Evolutionary conservation across 257 asterid species (phyloP).

Genomic region (Rauvolfia tetraphylla): DNA sequence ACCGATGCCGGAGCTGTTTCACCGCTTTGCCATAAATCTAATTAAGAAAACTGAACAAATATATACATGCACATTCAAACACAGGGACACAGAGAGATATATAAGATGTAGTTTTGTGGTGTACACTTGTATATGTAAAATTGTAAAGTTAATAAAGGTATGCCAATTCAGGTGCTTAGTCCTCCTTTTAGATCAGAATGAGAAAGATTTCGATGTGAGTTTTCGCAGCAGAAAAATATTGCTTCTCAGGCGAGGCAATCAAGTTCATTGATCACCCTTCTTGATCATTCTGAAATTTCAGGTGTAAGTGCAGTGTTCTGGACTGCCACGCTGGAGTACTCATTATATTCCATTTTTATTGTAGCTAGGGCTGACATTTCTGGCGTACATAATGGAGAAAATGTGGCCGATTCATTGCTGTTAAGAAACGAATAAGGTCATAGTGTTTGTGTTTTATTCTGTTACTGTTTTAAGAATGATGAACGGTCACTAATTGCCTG

Average conservation of each 20-base stretch:
- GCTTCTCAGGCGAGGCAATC: not conserved
- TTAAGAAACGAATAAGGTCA: too few relatives aligned
- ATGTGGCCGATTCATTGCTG: not conserved
- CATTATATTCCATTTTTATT: not conserved
- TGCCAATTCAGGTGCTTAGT: not conserved
- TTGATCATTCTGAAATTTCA: not conserved
- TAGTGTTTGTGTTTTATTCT: not conserved
- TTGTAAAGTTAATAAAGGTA: not conserved
- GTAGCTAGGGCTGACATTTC: not conserved
- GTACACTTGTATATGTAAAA: not conserved
- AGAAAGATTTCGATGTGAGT: too few relatives aligned
- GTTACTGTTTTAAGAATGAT: not conserved
- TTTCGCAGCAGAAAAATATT: not conserved
- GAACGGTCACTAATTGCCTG: not conserved
- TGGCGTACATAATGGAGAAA: not conserved
- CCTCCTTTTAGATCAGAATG: not conserved
- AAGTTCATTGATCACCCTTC: not conserved
- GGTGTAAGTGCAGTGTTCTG: not conserved
- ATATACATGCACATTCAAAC: too few relatives aligned
- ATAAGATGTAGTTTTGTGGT: too few relatives aligned
- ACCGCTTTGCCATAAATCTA: constrained; percentile 43
- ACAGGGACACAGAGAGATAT: too few relatives aligned
- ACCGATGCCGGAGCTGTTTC: constrained; percentile 32
- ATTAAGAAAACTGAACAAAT: not conserved
- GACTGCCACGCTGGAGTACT: too few relatives aligned